Base-by-base conservation (phyloP, 805 yeast genomes). In the Candida pini region DNA sequence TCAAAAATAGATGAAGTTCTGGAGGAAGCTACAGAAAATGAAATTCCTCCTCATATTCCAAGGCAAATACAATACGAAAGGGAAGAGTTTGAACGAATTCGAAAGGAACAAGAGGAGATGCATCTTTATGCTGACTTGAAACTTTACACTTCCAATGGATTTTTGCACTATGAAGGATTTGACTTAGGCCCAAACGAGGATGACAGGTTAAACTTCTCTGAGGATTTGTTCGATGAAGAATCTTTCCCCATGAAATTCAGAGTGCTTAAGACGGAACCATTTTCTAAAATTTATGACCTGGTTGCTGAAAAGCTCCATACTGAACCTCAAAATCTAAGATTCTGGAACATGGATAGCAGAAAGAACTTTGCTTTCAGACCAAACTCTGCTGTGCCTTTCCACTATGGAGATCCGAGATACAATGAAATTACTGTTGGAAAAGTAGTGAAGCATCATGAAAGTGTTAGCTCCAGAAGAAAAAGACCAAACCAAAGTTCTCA, bases 301-400 rank as follows among this genome's bases (percentile, higher is more conserved):
- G 63, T 82, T 8, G 71, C 74, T 1, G 62, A 66, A 25, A 54
- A 56, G 14, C 52, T 76, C 16, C 69, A 68, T 12, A 41, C 61
- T 10, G 52, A 58, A 17, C 46, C 56, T 1, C 43, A 57, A 10
- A 45, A 54, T 22, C 68, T 81, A 28, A 65, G 81, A 36, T 70
- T 83, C 41, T 76, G 92, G 78, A 60, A 71, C 16, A 67, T 85
- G 62, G 73, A 71, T 10, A 75, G 72, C 47, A 69, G 96, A 31
- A 74, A 78, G 44, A 85, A 86, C 54, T 73, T 70, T 41, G 83
- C 96, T 0, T 59, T 73, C 31, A 69, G 96, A 45, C 73, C 86
- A 1, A 79, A 74, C 38, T 40, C 58, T 5, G 65, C 65, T 4
- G 42, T 76, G 6, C 54, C 56, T 12, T 45, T 49, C 14, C 41